Base-by-base conservation (phyloP, 306 rosid species). In the Macrotyloma uniflorum region DNA sequence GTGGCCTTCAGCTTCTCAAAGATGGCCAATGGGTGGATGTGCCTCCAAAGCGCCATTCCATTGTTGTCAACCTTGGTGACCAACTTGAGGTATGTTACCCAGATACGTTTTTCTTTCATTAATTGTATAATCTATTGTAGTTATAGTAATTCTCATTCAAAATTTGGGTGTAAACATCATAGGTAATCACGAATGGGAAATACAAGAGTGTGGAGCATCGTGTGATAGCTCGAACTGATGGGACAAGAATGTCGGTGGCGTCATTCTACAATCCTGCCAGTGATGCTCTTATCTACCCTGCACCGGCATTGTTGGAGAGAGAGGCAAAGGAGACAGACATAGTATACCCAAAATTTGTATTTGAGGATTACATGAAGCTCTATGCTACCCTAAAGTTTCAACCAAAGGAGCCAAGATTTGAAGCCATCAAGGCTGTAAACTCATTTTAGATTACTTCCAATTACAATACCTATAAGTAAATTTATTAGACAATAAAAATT, bases 261-360 rank as follows among this genome's bases (percentile, higher is more conserved):
- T 94, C 98, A 62, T 94, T 94, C 83, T 94, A 87, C 88, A 94
- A 94, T 70, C 97, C 98, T 2, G 95, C 95, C 1, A 83, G 97
- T 76, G 95, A 94, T 73, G 95, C 98, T 8, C 86, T 94, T 6
- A 94, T 94, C 72, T 89, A 78, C 79, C 98, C 98, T 8, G 94
- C 95, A 33, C 92, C 95, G 50, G 22, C 70, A 42, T 75, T 94
- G 50, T 81, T 94, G 74, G 97, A 84, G 92, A 91, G 57, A 78
- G 92, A 88, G 30, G 80, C 84, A 54, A 86, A 74, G 61, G 87
- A 93, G 71, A 87, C 89, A 75, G 85, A 42, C 5, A 0, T 12
- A 2, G 0, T 19, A 6, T 51, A 51, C 13, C 58, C 58, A 7
- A 51, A 18, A 51, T 51, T 51, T 51, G 58, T 51, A 19, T 51